These are phyloP conservation scores for Fusarium oligoseptatum DNA, from an alignment of 2,329 filamentous ascomycete species.

Conservation along the genomic window DNA sequence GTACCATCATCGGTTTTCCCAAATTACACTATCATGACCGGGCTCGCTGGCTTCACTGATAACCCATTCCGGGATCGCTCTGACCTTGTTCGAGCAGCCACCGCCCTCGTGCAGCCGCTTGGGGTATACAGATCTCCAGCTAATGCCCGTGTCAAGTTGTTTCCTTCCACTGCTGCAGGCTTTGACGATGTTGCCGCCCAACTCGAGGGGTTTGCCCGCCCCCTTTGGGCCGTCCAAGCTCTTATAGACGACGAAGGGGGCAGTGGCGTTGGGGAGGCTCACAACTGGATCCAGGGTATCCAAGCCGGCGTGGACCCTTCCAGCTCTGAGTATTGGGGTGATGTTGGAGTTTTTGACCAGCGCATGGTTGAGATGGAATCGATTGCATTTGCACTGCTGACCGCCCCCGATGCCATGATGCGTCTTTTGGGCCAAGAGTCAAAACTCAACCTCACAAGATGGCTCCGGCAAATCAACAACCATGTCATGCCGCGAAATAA, in stretches of 20 bases:
- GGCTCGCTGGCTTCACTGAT: conserved; percentile 55
- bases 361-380: conserved; percentile 67
- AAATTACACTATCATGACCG: conserved; percentile 44
- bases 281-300: conserved; percentile 45
- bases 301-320: conserved; percentile 49
- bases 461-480: conserved; percentile 57
- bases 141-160: conserved; percentile 53
- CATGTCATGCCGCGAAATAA: conserved; percentile 61
- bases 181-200: conserved; percentile 60
- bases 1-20: not conserved
- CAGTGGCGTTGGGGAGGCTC: not conserved
- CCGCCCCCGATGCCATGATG: conserved; percentile 50
- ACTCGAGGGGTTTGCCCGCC: conserved; percentile 56
- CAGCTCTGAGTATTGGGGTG: conserved; percentile 60
- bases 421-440: conserved; percentile 43
- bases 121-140: conserved; percentile 49
- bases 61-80: conserved; percentile 53
- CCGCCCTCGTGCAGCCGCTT: conserved; percentile 52
- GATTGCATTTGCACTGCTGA: conserved; percentile 61
- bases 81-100: conserved; percentile 52
- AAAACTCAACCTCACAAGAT: conserved; percentile 53
- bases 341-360: conserved; percentile 59
- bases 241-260: not conserved
- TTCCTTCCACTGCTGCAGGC: conserved; percentile 52
- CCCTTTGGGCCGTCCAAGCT: conserved; percentile 20